phyloP scores from a whole-genome alignment of 345 rosid species.

The Brassica carinata region DNA sequence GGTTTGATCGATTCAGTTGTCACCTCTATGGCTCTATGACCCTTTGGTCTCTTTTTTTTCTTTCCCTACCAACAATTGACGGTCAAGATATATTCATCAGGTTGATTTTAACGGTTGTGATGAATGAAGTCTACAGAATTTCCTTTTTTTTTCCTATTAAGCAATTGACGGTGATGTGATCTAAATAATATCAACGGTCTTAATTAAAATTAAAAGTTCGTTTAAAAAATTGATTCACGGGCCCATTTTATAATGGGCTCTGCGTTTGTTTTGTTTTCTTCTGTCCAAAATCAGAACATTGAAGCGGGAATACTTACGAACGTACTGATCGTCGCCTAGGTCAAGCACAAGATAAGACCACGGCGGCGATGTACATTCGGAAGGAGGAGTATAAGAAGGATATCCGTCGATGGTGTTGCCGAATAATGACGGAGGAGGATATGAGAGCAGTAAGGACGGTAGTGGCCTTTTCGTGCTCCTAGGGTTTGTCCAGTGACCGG shows the following conservation, averaged over 20 bases:
- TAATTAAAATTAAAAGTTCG: not conserved
- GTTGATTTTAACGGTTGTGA: too few relatives aligned
- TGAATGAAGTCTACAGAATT: not conserved
- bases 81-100: too few relatives aligned
- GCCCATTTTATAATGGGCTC: not conserved
- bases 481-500: slow-evolving; percentile 28
- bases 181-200: not conserved
- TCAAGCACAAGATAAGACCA: slow-evolving; percentile 69
- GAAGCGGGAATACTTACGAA: slow-evolving; percentile 69
- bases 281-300: slow-evolving; percentile 50
- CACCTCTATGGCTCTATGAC: slow-evolving; percentile 31
- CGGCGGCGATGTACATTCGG: slow-evolving; percentile 61
- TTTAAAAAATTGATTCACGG: not conserved
- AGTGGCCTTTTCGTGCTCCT: slow-evolving; percentile 55
- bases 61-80: too few relatives aligned
- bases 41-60: not conserved
- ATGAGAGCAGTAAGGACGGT: slow-evolving; percentile 62
- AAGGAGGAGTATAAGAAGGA: slow-evolving; percentile 70
- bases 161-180: slow-evolving; percentile 17
- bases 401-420: slow-evolving; percentile 67
- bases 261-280: not conserved
- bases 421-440: slow-evolving; percentile 70
- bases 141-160: slow-evolving; percentile 48
- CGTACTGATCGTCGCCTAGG: slow-evolving; percentile 68
- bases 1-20: slow-evolving; percentile 39